Conservation (phyloP, 805 yeast species). For the Ogataea kodamae region DNA sequence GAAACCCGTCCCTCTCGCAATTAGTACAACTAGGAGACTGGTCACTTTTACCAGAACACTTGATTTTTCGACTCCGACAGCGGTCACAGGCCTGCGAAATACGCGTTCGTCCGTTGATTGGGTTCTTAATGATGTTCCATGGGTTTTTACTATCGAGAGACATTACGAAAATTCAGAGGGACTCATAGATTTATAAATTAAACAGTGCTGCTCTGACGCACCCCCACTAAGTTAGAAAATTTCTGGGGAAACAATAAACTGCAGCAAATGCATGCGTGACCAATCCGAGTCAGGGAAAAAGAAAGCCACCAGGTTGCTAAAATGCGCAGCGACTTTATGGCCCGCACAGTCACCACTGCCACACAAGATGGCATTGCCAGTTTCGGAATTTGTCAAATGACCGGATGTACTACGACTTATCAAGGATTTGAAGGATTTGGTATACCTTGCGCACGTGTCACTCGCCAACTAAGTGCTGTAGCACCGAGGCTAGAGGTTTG, state of each 20-base stretch:
- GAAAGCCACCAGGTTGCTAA: conserved; percentile 3
- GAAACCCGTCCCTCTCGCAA: conserved; percentile 61
- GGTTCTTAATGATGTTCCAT: conserved; percentile 36
- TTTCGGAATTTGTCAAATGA: no score
- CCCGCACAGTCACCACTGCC: conserved; percentile 5
- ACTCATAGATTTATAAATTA: no score
- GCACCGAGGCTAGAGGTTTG: conserved; percentile 45
- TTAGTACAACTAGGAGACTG: conserved; percentile 57
- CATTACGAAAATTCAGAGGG: conserved; percentile 3
- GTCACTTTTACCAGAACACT: conserved; percentile 63
- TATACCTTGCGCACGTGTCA: no score
- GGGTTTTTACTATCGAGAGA: conserved; percentile 12
- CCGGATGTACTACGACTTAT: no score
- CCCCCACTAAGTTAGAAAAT: conserved; percentile 8
- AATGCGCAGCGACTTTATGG: background rate
- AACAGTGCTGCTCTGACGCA: no score
- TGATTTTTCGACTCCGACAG: conserved; percentile 71
- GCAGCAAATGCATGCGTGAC: conserved; percentile 12
- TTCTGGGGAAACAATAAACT: conserved; percentile 17
- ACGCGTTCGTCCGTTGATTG: conserved; percentile 39
- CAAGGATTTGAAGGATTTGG: no score
- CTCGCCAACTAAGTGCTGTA: conserved; percentile 46
- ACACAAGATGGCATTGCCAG: conserved; percentile 1
- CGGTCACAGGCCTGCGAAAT: conserved; percentile 81
- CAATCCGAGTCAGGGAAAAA: conserved; percentile 11